Percentiles rank a stretch among this genome's conserved stretches.
These are phyloP conservation scores for Coemansia sp. DNA, from an alignment of 192 early-diverging fungal genomes.

Conservation along the genomic window DNA sequence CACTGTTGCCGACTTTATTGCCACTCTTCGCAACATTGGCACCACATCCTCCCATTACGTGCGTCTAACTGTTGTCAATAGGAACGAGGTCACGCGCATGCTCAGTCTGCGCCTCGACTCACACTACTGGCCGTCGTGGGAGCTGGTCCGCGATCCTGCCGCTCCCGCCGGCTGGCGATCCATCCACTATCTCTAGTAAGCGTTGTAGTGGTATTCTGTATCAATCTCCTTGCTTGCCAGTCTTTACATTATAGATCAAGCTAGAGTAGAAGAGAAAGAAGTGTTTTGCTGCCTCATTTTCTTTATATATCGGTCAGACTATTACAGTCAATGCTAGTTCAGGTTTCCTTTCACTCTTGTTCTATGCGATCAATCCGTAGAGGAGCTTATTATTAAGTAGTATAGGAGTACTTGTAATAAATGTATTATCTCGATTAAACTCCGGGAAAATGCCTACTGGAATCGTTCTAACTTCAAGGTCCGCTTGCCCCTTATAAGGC, in stretches of 20 bases:
- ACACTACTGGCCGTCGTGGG: constrained; percentile 76
- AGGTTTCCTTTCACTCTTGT: too few relatives aligned
- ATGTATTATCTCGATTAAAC: constrained; percentile 1
- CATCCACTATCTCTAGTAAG: constrained; percentile 14
- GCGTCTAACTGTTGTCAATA: constrained; percentile 51
- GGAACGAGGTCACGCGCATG: constrained; percentile 62
- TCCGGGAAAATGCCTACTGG: too few relatives aligned
- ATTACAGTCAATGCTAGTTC: too few relatives aligned
- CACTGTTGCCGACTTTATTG: constrained; percentile 65
- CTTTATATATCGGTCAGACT: too few relatives aligned
- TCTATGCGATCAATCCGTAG: too few relatives aligned
- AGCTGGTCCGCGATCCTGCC: constrained; percentile 58
- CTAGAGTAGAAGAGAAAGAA: too few relatives aligned
- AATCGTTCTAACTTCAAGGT: too few relatives aligned
- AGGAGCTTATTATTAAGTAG: too few relatives aligned
- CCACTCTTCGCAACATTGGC: constrained; percentile 35
- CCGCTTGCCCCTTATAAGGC: too few relatives aligned
- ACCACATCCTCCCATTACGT: constrained; percentile 32
- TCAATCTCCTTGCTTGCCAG: not conserved
- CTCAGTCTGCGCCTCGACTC: constrained; percentile 73
- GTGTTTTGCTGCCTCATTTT: too few relatives aligned
- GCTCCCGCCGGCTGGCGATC: constrained; percentile 56
- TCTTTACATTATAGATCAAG: too few relatives aligned
- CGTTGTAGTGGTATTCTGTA: not conserved
- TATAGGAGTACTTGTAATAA: not conserved